Evolutionary conservation across 1,139 yeast species (phyloP).

Genomic region (Saccharomyces hybrid): DNA sequence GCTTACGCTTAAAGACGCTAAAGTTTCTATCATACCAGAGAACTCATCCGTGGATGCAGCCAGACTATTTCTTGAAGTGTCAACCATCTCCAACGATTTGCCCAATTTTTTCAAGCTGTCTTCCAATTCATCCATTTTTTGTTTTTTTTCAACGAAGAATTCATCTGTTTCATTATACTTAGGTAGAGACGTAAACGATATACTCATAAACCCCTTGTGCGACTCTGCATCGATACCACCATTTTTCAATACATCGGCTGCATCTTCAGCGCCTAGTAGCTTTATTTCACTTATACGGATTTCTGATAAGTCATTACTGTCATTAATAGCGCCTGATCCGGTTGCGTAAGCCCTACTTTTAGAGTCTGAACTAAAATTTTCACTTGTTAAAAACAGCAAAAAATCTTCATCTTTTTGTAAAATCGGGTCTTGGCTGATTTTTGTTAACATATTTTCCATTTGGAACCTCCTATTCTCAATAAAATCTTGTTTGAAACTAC

Average conservation of each 20-base stretch:
- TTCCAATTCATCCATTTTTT: slow-evolving; percentile 66
- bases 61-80: slow-evolving; percentile 69
- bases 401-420: slow-evolving; percentile 71
- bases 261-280: slow-evolving; percentile 30
- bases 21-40: slow-evolving; percentile 43
- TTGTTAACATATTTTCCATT: slow-evolving; percentile 78
- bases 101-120: slow-evolving; percentile 61
- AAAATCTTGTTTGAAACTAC: slow-evolving; percentile 79
- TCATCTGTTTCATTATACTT: slow-evolving; percentile 74
- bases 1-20: slow-evolving; percentile 72
- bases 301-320: slow-evolving; percentile 39
- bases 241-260: slow-evolving; percentile 21
- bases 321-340: slow-evolving; percentile 46
- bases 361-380: slow-evolving; percentile 57
- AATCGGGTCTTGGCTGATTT: slow-evolving; percentile 49
- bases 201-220: slow-evolving; percentile 24
- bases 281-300: slow-evolving; percentile 31
- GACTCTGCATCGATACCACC: slow-evolving; percentile 30
- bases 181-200: slow-evolving; percentile 35
- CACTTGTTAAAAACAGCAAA: slow-evolving; percentile 66
- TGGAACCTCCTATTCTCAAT: slow-evolving; percentile 80
- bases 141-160: slow-evolving; percentile 62
- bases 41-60: slow-evolving; percentile 61
- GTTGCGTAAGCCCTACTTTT: slow-evolving; percentile 54
- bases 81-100: slow-evolving; percentile 66